These are phyloP conservation scores for Apiotrichum porosum DNA, from an alignment of 1,284 basidiomycete genomes.

Conservation along the genomic window DNA sequence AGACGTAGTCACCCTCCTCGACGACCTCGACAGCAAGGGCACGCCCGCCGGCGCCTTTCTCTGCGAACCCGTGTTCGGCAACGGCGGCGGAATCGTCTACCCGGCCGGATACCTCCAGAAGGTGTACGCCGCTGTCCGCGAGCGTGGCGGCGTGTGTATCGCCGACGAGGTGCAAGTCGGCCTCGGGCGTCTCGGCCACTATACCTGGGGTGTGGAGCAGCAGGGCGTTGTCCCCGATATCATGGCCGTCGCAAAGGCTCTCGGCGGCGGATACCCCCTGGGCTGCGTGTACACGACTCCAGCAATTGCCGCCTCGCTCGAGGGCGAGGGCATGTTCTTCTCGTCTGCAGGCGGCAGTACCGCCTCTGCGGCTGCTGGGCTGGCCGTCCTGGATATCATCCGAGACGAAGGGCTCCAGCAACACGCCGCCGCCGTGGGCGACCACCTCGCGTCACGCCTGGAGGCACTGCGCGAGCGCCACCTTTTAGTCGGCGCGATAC, in stretches of 20 bases:
- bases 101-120: conserved; percentile 1
- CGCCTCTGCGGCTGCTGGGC: conserved; percentile 12
- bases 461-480: neutral
- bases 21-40: neutral
- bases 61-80: conserved; percentile 12
- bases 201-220: conserved; percentile 6
- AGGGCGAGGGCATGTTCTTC: conserved; percentile 15
- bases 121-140: conserved; percentile 3
- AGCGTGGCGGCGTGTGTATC: conserved; percentile 9
- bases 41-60: conserved; percentile 8
- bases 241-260: conserved; percentile 8
- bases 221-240: conserved; percentile 10
- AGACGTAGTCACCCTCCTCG: neutral
- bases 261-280: conserved; percentile 10
- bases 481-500: conserved; percentile 1
- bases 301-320: conserved; percentile 6
- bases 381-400: conserved; percentile 9
- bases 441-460: neutral
- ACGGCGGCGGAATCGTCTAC: conserved; percentile 10
- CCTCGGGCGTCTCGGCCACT: conserved; percentile 9
- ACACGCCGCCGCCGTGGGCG: conserved; percentile 4
- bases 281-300: conserved; percentile 10
- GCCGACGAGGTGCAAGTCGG: conserved; percentile 16
- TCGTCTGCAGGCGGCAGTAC: conserved; percentile 23
- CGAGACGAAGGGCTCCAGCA: conserved; percentile 9